Conservation (phyloP, 2,329 filamentous ascomycete species). For the Canariomyces notabilis region DNA sequence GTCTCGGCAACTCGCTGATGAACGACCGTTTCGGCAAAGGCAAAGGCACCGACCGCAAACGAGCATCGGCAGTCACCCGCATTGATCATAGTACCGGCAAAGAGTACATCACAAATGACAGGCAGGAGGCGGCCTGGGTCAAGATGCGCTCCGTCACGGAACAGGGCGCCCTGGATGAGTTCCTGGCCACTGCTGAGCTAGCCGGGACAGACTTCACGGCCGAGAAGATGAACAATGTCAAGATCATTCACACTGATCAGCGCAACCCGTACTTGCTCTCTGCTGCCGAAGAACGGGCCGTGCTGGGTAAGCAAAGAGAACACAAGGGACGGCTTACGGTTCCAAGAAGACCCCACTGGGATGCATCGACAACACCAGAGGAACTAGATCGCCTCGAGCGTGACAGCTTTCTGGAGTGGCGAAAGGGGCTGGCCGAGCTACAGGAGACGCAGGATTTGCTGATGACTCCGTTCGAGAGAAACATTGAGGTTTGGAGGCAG, state of each 20-base stretch:
- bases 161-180: conserved; percentile 94
- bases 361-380: conserved; percentile 74
- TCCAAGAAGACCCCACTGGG: conserved; percentile 84
- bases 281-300: conserved; percentile 71
- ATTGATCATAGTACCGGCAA: conserved; percentile 78
- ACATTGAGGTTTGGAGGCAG: conserved; percentile 96
- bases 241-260: conserved; percentile 96
- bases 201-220: conserved; percentile 99
- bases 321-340: conserved; percentile 80
- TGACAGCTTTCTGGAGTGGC: conserved; percentile 79
- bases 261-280: conserved; percentile 92
- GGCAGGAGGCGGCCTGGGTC: conserved; percentile 90
- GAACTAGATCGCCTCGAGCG: conserved; percentile 76
- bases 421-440: conserved; percentile 82
- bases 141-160: conserved; percentile 99
- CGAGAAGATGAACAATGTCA: conserved; percentile 98
- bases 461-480: conserved; percentile 97
- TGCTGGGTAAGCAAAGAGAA: conserved; percentile 74
- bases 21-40: conserved; percentile 96
- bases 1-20: conserved; percentile 96
- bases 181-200: conserved; percentile 88
- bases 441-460: conserved; percentile 91
- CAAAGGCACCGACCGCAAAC: conserved; percentile 78
- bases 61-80: conserved; percentile 54
- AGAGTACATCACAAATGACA: conserved; percentile 86